Percentiles rank a stretch among this genome's conserved stretches.
Conservation (phyloP, 768 basidiomycete species). For the Termitomyces sp. region DNA sequence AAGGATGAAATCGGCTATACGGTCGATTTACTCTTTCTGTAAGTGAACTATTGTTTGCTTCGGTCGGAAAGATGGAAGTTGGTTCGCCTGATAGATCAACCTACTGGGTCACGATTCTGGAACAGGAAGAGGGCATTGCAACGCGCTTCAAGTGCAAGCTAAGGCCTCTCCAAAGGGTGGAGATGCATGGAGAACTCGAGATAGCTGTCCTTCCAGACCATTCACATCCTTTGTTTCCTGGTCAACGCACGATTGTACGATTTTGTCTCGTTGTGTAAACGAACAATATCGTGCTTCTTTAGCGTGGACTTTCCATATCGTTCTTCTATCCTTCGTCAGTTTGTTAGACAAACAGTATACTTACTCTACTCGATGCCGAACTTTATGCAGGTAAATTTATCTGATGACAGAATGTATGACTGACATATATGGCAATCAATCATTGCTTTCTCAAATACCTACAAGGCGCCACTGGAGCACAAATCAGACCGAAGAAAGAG, state of each 20-base stretch:
- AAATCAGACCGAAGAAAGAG: too few relatives aligned
- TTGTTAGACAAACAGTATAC: neutral
- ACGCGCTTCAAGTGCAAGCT: constrained; percentile 29
- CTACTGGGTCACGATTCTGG: constrained; percentile 24
- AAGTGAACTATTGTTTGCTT: constrained; percentile 3
- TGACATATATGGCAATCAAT: too few relatives aligned
- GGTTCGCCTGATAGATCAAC: constrained; percentile 17
- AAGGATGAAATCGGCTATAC: constrained; percentile 28
- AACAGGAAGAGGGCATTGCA: constrained; percentile 21
- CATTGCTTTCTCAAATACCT: too few relatives aligned
- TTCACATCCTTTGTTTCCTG: constrained; percentile 47
- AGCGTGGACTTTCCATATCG: neutral
- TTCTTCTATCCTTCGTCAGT: too few relatives aligned
- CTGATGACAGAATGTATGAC: neutral
- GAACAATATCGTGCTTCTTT: neutral
- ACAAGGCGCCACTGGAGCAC: too few relatives aligned
- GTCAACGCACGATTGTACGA: constrained; percentile 46
- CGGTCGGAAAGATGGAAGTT: neutral
- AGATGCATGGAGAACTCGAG: constrained; percentile 52
- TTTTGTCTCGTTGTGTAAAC: constrained; percentile 43
- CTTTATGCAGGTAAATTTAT: neutral
- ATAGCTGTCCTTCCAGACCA: constrained; percentile 45
- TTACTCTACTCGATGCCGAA: neutral
- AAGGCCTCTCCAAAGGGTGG: constrained; percentile 16
- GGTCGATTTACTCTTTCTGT: constrained; percentile 31